Base-by-base conservation (phyloP, 495 filamentous ascomycete genomes). In the Podospora pseudoanserina region DNA sequence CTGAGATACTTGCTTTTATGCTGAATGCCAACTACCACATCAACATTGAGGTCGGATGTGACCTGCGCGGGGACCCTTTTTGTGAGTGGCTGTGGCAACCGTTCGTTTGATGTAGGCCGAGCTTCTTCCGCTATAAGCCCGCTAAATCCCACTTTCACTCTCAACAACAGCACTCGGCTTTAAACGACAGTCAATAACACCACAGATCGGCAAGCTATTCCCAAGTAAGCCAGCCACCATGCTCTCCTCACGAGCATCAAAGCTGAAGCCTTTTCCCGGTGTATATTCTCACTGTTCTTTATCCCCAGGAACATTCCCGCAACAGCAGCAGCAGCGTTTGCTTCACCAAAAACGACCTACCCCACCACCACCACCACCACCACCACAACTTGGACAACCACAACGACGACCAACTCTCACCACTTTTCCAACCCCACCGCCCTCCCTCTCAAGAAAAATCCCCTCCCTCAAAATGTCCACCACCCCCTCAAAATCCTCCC, bases 401-500 rank as follows among this genome's bases (percentile, higher is more conserved):
- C 16, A 28, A 39, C 64, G 26, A 16, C 28, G 34, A 26, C 60
- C 53, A 60, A 13, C 39, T 9, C 39, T 49, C 39, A 49, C 39
- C 39, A 49, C 39, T 23, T 23, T 23, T 23, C 23, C 34, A 39
- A 39, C 0, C 53, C n/a, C 54, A 20, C 55, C 4, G 57, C 55
- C 30, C 23, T 23, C 23, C 23, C 23, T 23, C 23, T 1, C 23
- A 23, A 23, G 23, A 23, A 23, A 23, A 23, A 63, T 19, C 5
- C 5, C 61, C 1, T 34, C 27, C 54, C 54, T 39, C 28, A 63
- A 66, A 61, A 67, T 67, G 53, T 67, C 16, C 68, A 68, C 20
- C 64, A 65, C n/a, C 23, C 16, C 28, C n/a, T 3, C 56, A 44
- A 19, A 56, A 39, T 27, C 67, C 13, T 16, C 67, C 57, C 18